These are phyloP conservation scores for Histomonas meleagridis DNA, from an alignment of 208 protist species.

Conservation along the genomic window DNA sequence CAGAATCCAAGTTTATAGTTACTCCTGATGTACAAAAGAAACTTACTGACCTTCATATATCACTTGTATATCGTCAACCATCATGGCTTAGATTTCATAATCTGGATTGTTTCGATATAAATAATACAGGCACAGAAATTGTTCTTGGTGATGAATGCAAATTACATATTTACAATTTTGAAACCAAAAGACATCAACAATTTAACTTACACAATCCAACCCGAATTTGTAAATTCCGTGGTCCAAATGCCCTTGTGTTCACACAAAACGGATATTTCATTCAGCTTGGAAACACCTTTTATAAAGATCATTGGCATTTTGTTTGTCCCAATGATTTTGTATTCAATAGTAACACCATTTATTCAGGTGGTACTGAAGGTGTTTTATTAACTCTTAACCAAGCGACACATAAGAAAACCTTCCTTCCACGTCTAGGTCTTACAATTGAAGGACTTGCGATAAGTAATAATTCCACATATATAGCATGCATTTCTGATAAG, in stretches of 20 bases:
- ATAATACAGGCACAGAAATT: background rate
- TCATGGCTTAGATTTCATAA: background rate
- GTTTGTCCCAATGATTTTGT: background rate
- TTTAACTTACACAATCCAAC: background rate
- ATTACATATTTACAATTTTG: background rate
- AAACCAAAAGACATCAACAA: background rate
- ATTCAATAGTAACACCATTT: background rate
- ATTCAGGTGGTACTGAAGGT: conserved; percentile 16
- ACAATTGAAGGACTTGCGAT: conserved; percentile 7
- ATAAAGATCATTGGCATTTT: background rate
- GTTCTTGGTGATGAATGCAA: conserved; percentile 9
- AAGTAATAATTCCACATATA: background rate
- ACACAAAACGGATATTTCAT: background rate
- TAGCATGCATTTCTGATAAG: background rate
- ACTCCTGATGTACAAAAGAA: background rate
- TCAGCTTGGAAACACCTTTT: background rate
- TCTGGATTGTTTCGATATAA: background rate
- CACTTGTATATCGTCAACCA: background rate
- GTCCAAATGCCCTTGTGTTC: background rate
- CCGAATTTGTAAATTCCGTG: background rate
- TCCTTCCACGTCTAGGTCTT: background rate
- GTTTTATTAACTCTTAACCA: background rate
- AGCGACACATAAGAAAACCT: background rate
- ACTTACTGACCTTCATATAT: background rate
- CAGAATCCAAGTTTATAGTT: background rate